A percentile compares a stretch with the other conserved stretches of the same genome.
phyloP scores from a whole-genome alignment of 108 stramenopile species.

The Skeletonema costatum region DNA sequence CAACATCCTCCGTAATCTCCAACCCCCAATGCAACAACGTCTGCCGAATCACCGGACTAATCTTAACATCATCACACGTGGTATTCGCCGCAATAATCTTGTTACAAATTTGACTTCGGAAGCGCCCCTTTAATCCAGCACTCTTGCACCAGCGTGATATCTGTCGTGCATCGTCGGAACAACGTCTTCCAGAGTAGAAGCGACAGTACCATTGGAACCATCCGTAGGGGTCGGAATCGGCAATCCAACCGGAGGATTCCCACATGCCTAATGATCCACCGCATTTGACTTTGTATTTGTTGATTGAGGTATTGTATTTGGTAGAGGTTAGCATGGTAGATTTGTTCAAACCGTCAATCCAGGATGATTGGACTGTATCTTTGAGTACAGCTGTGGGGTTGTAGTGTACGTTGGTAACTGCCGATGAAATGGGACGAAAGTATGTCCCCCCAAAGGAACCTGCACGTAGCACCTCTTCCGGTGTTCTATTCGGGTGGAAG shows the following conservation, averaged over 20 bases:
- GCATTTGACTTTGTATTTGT: slow-evolving; percentile 92
- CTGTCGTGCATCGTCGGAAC: slow-evolving; percentile 87
- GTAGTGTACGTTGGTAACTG: slow-evolving; percentile 86
- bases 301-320: slow-evolving; percentile 69
- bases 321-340: slow-evolving; percentile 62
- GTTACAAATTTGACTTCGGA: slow-evolving; percentile 92
- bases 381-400: slow-evolving; percentile 66
- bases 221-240: slow-evolving; percentile 92
- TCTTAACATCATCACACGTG: slow-evolving; percentile 50
- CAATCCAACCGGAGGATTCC: slow-evolving; percentile 91
- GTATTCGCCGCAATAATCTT: slow-evolving; percentile 76
- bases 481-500: slow-evolving; percentile 94
- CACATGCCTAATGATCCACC: slow-evolving; percentile 95
- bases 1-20: slow-evolving; percentile 76
- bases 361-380: slow-evolving; percentile 59
- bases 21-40: slow-evolving; percentile 97
- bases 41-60: slow-evolving; percentile 96
- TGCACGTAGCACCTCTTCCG: slow-evolving; percentile 89
- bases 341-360: slow-evolving; percentile 79
- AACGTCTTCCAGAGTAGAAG: slow-evolving; percentile 91
- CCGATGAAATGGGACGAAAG: slow-evolving; percentile 88
- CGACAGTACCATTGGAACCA: slow-evolving; percentile 99
- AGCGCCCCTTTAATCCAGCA: slow-evolving; percentile 90
- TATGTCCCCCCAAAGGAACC: slow-evolving; percentile 97
- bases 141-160: slow-evolving; percentile 81